Conservation (phyloP, 768 basidiomycete species). For the Rossbeevera mucosa region DNA sequence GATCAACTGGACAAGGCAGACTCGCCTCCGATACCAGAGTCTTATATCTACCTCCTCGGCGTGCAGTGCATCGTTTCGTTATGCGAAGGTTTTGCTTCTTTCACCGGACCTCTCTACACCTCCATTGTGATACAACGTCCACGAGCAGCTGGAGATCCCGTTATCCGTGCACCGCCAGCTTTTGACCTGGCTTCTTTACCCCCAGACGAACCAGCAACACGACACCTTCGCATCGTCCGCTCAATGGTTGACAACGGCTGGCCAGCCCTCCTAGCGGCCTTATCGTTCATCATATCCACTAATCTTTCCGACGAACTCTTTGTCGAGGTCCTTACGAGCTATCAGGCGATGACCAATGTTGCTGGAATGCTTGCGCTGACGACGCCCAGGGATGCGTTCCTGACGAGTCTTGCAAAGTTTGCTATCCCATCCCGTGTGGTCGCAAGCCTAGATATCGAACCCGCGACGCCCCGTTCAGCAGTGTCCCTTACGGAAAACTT, state of each 20-base stretch:
- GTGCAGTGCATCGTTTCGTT: constrained; percentile 84
- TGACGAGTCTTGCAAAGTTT: constrained; percentile 84
- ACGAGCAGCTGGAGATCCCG: constrained; percentile 55
- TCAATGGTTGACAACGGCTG: constrained; percentile 84
- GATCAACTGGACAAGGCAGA: constrained; percentile 98
- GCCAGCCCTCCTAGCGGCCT: constrained; percentile 87
- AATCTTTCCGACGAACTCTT: constrained; percentile 92
- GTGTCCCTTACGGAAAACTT: constrained; percentile 61
- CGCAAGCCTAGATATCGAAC: constrained; percentile 62
- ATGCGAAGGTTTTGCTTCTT: constrained; percentile 79
- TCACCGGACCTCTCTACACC: constrained; percentile 72
- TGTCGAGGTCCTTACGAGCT: constrained; percentile 75
- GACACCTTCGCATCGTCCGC: constrained; percentile 59
- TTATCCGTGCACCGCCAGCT: constrained; percentile 67
- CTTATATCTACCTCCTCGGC: constrained; percentile 88
- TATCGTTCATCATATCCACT: constrained; percentile 86
- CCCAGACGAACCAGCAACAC: constrained; percentile 47
- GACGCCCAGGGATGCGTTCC: constrained; percentile 91
- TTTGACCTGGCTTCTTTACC: constrained; percentile 59
- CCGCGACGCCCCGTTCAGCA: constrained; percentile 57
- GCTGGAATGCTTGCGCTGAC: constrained; percentile 83
- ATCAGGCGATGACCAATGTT: constrained; percentile 82
- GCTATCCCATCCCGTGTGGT: constrained; percentile 91
- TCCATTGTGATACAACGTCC: constrained; percentile 63
- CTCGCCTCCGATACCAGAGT: constrained; percentile 87